A percentile compares a stretch with the other conserved stretches of the same genome.
Evolutionary conservation across 176 grass and related monocot species (phyloP).

Genomic region (Ensete ventricosum): DNA sequence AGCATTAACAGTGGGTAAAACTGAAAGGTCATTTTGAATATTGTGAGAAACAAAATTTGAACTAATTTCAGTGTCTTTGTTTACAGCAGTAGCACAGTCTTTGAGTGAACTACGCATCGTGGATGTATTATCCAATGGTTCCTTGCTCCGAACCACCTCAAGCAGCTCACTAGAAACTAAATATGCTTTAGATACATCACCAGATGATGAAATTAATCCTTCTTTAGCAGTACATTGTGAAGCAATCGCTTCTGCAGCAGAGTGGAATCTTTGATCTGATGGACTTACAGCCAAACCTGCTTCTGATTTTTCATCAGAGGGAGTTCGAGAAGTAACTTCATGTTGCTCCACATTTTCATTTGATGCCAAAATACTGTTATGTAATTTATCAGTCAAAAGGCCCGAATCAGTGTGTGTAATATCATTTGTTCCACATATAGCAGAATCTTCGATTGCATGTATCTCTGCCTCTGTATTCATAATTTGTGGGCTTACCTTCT

Average conservation of each 20-base stretch:
- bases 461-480: slow-evolving; percentile 19
- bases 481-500: slow-evolving; percentile 39
- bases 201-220: slow-evolving; percentile 30
- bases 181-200: slow-evolving; percentile 27
- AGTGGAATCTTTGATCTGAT: slow-evolving; percentile 20
- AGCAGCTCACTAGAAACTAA: slow-evolving; percentile 41
- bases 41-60: neutral
- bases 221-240: slow-evolving; percentile 22
- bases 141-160: slow-evolving; percentile 26
- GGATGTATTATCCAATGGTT: slow-evolving; percentile 33
- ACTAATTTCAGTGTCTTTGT: neutral
- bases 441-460: slow-evolving; percentile 20
- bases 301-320: slow-evolving; percentile 28
- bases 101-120: slow-evolving; percentile 1
- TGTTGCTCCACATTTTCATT: slow-evolving; percentile 23
- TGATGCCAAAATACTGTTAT: slow-evolving; percentile 13
- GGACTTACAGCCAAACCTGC: slow-evolving; percentile 18
- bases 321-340: slow-evolving; percentile 22
- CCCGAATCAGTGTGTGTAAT: slow-evolving; percentile 18
- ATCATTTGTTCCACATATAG: slow-evolving; percentile 1
- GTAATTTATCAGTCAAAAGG: slow-evolving; percentile 14
- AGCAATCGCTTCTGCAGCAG: slow-evolving; percentile 22
- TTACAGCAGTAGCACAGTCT: slow-evolving; percentile 2
- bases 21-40: slow-evolving; percentile 14
- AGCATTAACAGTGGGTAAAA: slow-evolving; percentile 3